Percentiles rank a stretch among this genome's conserved stretches.
Evolutionary conservation across 305 asterid species (phyloP).

Genomic region (Fraxinus velutina): DNA sequence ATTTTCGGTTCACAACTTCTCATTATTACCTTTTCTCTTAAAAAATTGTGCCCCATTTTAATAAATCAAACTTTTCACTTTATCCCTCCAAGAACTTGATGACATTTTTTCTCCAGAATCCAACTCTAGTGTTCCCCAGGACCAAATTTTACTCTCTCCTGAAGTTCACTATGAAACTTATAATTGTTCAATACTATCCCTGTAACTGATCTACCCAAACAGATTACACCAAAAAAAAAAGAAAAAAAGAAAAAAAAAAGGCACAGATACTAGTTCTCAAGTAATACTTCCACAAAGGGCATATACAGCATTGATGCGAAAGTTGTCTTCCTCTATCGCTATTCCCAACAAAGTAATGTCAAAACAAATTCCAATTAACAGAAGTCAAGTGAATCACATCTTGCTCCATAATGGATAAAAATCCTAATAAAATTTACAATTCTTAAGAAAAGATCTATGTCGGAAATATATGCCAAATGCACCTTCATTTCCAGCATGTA

Average conservation of each 20-base stretch:
- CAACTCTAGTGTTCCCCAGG: neutral
- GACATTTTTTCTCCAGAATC: constrained; percentile 2
- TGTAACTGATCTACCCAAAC: constrained; percentile 5
- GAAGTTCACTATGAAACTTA: neutral
- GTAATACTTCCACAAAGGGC: neutral
- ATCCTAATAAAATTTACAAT: constrained; percentile 1
- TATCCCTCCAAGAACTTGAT: neutral
- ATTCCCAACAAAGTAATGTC: neutral
- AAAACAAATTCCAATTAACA: constrained; percentile 1
- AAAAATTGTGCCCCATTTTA: neutral
- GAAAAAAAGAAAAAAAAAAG: neutral
- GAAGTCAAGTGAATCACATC: neutral
- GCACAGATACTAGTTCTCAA: neutral
- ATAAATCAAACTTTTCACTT: neutral
- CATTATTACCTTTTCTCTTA: neutral
- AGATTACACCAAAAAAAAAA: neutral
- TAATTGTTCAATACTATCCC: neutral
- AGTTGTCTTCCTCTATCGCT: neutral
- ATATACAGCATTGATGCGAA: neutral
- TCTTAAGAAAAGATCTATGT: constrained; percentile 1
- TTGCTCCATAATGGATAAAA: neutral
- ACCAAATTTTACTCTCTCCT: neutral
- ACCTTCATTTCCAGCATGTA: constrained; percentile 99
- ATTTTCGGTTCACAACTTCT: neutral
- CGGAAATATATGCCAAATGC: constrained; percentile 9